A percentile compares a stretch with the other conserved stretches of the same genome.
Evolutionary conservation across 805 yeast genomes (phyloP).

Genomic region (Cyberlindnera saturnus): DNA sequence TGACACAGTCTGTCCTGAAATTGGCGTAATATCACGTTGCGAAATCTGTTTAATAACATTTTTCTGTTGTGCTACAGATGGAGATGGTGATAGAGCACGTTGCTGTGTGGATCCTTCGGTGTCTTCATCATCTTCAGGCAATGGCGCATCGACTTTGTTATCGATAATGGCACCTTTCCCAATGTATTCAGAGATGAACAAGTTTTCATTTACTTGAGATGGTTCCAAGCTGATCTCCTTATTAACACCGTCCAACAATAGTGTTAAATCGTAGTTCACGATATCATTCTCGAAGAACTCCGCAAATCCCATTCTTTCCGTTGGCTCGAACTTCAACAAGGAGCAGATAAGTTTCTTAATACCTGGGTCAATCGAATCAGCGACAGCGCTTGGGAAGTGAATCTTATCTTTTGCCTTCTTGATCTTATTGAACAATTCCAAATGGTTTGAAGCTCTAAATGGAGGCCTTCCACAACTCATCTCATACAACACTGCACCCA

Average conservation of each 20-base stretch:
- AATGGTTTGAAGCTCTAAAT: slow-evolving; percentile 87
- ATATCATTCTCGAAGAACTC: slow-evolving; percentile 80
- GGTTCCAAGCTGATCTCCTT: slow-evolving; percentile 61
- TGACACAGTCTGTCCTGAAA: slow-evolving; percentile 6
- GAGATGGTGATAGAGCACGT: not conserved
- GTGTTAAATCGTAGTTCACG: slow-evolving; percentile 45
- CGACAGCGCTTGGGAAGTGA: slow-evolving; percentile 60
- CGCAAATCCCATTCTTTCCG: slow-evolving; percentile 79
- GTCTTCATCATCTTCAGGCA: slow-evolving; percentile 11
- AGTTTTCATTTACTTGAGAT: slow-evolving; percentile 60
- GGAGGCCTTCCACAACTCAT: slow-evolving; percentile 98
- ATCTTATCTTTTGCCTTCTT: slow-evolving; percentile 77
- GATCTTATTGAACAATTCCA: slow-evolving; percentile 81
- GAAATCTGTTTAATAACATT: slow-evolving; percentile 16
- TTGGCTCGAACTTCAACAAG: slow-evolving; percentile 75
- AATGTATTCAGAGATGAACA: slow-evolving; percentile 81
- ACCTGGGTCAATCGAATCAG: slow-evolving; percentile 46
- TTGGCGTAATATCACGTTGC: slow-evolving; percentile 22
- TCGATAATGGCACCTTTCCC: slow-evolving; percentile 25
- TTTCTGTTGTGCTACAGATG: not conserved
- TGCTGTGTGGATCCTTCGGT: slow-evolving; percentile 3
- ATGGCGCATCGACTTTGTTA: slow-evolving; percentile 12
- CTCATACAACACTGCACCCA: slow-evolving; percentile 92
- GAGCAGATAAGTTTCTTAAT: slow-evolving; percentile 68
- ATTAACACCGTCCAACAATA: slow-evolving; percentile 27